A percentile compares a stretch with the other conserved stretches of the same genome.
These are phyloP conservation scores for Coemansia sp. DNA, from an alignment of 192 early-diverging fungal species.

Conservation along the genomic window DNA sequence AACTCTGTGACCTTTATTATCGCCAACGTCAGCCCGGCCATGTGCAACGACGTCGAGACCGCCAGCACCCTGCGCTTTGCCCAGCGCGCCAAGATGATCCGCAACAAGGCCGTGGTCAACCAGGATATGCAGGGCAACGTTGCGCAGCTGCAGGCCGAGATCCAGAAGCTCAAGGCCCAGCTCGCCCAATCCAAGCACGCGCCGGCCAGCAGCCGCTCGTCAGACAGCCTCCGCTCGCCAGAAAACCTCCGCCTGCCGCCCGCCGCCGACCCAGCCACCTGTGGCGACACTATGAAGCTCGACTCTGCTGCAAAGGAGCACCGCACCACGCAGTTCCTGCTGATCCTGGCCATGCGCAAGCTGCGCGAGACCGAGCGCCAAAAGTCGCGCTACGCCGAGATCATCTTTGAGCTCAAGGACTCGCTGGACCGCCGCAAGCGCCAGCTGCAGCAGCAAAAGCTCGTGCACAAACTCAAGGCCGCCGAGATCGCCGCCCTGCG, in stretches of 20 bases:
- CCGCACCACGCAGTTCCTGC: constrained; percentile 39
- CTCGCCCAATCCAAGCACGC: constrained; percentile 21
- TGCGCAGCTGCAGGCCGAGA: constrained; percentile 61
- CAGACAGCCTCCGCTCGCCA: too few relatives aligned
- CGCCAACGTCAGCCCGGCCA: constrained; percentile 58
- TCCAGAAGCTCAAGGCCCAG: constrained; percentile 56
- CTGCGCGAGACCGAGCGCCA: constrained; percentile 54
- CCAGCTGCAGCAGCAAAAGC: constrained; percentile 41
- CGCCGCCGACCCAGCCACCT: background rate
- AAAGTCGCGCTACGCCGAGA: constrained; percentile 49
- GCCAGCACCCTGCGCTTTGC: constrained; percentile 67
- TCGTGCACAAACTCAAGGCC: constrained; percentile 40
- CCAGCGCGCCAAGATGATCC: constrained; percentile 69
- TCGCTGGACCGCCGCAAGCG: constrained; percentile 36
- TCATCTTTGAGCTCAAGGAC: constrained; percentile 48
- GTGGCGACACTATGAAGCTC: background rate
- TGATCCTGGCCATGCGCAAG: constrained; percentile 53
- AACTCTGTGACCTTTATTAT: constrained; percentile 70
- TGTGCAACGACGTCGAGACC: constrained; percentile 59
- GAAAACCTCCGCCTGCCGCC: background rate
- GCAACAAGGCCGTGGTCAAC: constrained; percentile 69
- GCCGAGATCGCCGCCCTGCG: constrained; percentile 30
- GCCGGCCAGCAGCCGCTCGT: background rate
- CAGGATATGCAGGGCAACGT: constrained; percentile 66
- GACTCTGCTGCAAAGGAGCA: constrained; percentile 21